Evolutionary conservation across 495 filamentous ascomycete genomes (phyloP).

Genomic region (Clavariopsis aquatica): DNA sequence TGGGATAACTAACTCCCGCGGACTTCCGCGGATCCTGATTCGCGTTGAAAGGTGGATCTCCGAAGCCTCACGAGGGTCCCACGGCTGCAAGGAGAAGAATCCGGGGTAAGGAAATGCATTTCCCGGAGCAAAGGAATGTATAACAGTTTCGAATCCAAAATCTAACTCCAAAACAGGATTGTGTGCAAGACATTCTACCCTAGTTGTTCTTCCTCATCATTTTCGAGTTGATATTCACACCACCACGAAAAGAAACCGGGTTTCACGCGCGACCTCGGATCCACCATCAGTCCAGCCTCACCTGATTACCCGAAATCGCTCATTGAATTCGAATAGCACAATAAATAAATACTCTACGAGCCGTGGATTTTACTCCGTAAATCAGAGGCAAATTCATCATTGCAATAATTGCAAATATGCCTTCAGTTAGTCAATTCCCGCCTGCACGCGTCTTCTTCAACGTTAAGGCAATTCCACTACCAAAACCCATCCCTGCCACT

Average conservation of each 20-base stretch:
- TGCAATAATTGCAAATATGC: conserved; percentile 20
- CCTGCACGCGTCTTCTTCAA: conserved; percentile 33
- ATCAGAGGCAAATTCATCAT: neutral
- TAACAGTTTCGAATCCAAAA: neutral
- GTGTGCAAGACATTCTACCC: neutral
- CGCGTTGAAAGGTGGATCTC: neutral
- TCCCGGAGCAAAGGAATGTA: conserved; percentile 27
- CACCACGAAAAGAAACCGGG: conserved; percentile 5
- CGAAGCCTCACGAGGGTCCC: no score
- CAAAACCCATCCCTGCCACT: neutral
- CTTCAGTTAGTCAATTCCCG: conserved; percentile 33
- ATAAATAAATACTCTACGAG: neutral
- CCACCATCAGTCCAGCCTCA: neutral
- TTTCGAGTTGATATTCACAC: neutral
- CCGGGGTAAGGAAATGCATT: conserved; percentile 21
- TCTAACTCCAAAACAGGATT: neutral
- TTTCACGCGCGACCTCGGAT: neutral
- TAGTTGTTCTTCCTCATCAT: neutral
- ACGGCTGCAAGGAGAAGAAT: no score
- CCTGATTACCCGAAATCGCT: conserved; percentile 5
- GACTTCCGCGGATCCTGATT: neutral
- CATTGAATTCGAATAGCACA: neutral
- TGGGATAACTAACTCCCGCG: neutral
- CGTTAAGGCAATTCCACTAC: neutral
- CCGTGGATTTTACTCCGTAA: neutral